Evolutionary conservation across 2,329 filamentous ascomycete genomes (phyloP), one percentile per base, ranked within the genome.

Genomic region (Teratosphaeria pseudoeucalypti): DNA sequence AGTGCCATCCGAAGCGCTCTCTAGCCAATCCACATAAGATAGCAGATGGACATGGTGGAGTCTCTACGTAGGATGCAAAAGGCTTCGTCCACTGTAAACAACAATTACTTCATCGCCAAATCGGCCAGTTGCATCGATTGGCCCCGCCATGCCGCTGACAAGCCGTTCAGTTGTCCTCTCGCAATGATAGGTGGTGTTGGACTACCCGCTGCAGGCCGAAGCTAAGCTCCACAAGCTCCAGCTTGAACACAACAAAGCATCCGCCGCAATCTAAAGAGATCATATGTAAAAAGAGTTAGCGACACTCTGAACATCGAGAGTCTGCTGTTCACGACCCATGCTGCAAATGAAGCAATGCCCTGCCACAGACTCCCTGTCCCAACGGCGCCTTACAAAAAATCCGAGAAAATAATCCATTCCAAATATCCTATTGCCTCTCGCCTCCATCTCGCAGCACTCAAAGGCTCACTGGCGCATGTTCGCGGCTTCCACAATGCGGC

Each of bases 1-100:
- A 75, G 73, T 59, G 77, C 77, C 39, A 59, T 79, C 55, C 73
- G 77, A 66, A 74, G 75, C 69, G 64, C 73, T 2, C 64, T 77
- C 66, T 76, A 72, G 59, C 10, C 9, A 10, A 23, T 49, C 43
- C n/a, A 23, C n/a, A 19, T 23, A 7, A 23, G 43, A 19, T 23
- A 23, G 43, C 43, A 23, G 19, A 23, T 6, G 7, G 19, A 1
- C 16, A 10, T 1, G 11, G 1, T 5, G n/a, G 43, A 49, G n/a
- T 10, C 43, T 49, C n/a, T 12, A 23, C 7, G 11, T 23, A 2
- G 16, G 43, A 49, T 6, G 16, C 37, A 6, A 43, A n/a, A 43
- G 37, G 6, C 37, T 14, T 14, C 29, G 29, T 32, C 7, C 29
- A 32, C 5, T 32, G 29, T 6, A 32, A 32, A 32, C 29, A 32